Percentiles rank a stretch among this genome's conserved stretches.
Conservation (phyloP, 768 basidiomycete species). For the Hygrocybe coccinea region DNA sequence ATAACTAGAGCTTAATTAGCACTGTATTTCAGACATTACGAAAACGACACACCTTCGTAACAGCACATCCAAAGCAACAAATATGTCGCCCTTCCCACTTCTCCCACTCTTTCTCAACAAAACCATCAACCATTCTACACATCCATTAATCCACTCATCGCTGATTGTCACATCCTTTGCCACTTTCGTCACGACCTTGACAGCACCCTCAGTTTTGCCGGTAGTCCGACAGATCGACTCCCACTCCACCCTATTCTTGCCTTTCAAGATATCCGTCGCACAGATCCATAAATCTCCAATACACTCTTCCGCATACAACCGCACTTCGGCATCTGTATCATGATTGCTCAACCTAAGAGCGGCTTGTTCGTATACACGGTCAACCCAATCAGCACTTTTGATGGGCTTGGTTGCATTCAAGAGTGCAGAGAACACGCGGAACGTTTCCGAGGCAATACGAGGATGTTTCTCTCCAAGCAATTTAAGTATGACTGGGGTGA, state of each 20-base stretch:
- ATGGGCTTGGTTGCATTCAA: conserved; percentile 71
- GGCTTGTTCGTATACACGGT: conserved; percentile 71
- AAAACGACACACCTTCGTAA: conserved; percentile 48
- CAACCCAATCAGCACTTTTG: conserved; percentile 59
- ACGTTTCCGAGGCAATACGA: conserved; percentile 81
- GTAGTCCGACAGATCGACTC: conserved; percentile 67
- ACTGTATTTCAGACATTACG: background rate
- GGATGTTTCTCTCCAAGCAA: conserved; percentile 81
- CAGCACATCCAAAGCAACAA: conserved; percentile 69
- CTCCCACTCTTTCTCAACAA: conserved; percentile 77
- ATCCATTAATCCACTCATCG: conserved; percentile 77
- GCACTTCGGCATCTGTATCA: conserved; percentile 90
- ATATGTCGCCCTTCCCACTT: conserved; percentile 72
- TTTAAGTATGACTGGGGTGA: conserved; percentile 72
- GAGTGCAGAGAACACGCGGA: conserved; percentile 81
- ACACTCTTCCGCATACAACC: conserved; percentile 73
- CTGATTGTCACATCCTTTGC: conserved; percentile 66
- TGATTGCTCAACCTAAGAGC: conserved; percentile 63
- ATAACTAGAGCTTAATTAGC: conserved; percentile 26
- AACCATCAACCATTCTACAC: conserved; percentile 69
- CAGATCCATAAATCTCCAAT: conserved; percentile 86
- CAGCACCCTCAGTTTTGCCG: conserved; percentile 68
- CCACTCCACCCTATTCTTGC: conserved; percentile 72
- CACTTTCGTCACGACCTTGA: conserved; percentile 81
- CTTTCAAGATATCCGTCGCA: conserved; percentile 65